These are phyloP conservation scores for Venturiaceae sp. DNA, from an alignment of 2,329 filamentous ascomycete species.

Conservation along the genomic window DNA sequence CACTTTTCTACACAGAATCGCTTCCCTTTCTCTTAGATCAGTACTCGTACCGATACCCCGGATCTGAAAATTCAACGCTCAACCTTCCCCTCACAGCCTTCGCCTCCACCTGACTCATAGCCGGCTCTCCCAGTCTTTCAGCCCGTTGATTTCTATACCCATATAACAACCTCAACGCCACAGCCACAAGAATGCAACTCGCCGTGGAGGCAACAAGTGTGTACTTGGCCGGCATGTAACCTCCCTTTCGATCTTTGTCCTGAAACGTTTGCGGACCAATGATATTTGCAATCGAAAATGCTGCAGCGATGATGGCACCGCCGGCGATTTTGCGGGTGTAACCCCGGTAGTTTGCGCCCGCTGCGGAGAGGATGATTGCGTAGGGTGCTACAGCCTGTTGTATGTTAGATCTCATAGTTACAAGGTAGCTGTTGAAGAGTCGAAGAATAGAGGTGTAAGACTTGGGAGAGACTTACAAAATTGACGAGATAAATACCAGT, in stretches of 20 bases:
- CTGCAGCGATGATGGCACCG: conserved; percentile 5
- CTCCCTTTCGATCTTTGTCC: neutral
- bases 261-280: conserved; percentile 10
- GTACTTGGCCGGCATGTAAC: conserved; percentile 7
- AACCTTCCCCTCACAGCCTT: conserved; percentile 1
- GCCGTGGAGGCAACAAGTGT: conserved; percentile 2
- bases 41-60: conserved; percentile 6
- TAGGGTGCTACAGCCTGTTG: conserved; percentile 7
- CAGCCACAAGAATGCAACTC: conserved; percentile 2
- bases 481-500: conserved; percentile 10
- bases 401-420: too few species aligned
- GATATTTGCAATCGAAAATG: conserved; percentile 9
- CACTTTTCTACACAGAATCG: too few species aligned
- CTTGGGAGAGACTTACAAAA: neutral
- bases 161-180: conserved; percentile 7
- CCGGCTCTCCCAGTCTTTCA: conserved; percentile 3
- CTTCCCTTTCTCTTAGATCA: too few species aligned
- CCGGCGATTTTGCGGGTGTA: conserved; percentile 7
- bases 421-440: neutral
- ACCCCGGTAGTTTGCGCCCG: conserved; percentile 6
- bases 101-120: conserved; percentile 5
- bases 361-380: conserved; percentile 7
- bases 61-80: conserved; percentile 5
- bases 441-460: neutral
- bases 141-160: conserved; percentile 7